Evolutionary conservation across 257 asterid species (phyloP).

Genomic region (Perilla frutescens): DNA sequence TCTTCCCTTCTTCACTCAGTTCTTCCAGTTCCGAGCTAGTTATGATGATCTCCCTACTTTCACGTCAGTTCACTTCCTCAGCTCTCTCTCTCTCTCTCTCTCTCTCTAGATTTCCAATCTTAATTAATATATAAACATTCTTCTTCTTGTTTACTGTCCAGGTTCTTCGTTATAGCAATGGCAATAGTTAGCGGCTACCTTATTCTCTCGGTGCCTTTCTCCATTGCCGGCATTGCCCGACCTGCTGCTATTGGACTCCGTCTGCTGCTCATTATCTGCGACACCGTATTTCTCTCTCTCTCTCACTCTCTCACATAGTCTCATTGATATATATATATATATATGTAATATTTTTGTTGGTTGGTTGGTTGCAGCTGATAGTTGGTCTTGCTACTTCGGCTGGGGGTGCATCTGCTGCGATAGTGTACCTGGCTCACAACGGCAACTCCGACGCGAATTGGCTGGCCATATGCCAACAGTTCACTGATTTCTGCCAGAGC

Average conservation of each 20-base stretch:
- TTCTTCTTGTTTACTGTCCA: conserved; percentile 28
- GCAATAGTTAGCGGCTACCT: conserved; percentile 68
- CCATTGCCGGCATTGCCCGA: conserved; percentile 60
- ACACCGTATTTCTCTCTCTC: conserved; percentile 52
- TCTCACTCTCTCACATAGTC: background rate
- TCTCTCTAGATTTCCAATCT: background rate
- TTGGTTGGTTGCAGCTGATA: conserved; percentile 48
- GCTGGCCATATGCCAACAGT: conserved; percentile 86
- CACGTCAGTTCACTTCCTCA: conserved; percentile 50
- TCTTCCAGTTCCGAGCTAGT: conserved; percentile 90
- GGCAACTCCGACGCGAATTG: conserved; percentile 79
- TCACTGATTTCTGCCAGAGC: conserved; percentile 68
- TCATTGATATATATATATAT: background rate
- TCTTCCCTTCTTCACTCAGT: conserved; percentile 92
- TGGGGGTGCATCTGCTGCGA: conserved; percentile 71
- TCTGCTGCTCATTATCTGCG: conserved; percentile 51
- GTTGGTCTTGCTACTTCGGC: conserved; percentile 69
- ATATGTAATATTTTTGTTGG: background rate
- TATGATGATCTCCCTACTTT: conserved; percentile 84
- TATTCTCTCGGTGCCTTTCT: conserved; percentile 70
- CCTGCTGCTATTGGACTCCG: conserved; percentile 49
- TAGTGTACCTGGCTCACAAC: conserved; percentile 79
- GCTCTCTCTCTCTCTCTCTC: no score
- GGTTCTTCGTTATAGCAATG: conserved; percentile 75
- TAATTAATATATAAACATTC: background rate